phyloP scores from a whole-genome alignment of 2,329 filamentous ascomycete species.

The Aquanectria penicillioides region DNA sequence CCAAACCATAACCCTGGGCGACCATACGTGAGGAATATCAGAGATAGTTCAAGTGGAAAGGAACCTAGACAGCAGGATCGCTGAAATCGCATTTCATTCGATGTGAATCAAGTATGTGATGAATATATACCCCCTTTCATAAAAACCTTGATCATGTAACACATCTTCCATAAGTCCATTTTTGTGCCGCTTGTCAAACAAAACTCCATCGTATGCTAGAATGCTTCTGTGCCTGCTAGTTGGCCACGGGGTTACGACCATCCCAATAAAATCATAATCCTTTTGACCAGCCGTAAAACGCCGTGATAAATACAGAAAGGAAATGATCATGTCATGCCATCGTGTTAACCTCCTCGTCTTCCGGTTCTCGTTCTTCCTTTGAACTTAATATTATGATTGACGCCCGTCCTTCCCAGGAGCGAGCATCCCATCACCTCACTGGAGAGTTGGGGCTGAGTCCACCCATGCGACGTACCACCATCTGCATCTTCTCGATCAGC shows the following conservation, averaged over 20 bases:
- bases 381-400: too few relatives aligned
- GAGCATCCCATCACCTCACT: constrained; percentile 34
- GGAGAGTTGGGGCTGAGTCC: constrained; percentile 42
- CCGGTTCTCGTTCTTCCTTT: too few relatives aligned
- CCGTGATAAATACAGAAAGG: constrained; percentile 14
- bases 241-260: background rate
- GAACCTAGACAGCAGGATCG: too few relatives aligned
- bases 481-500: constrained; percentile 67
- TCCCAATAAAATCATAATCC: constrained; percentile 1
- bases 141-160: too few relatives aligned
- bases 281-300: constrained; percentile 20
- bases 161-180: constrained; percentile 1
- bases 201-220: constrained; percentile 21
- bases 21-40: too few relatives aligned
- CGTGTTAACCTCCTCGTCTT: background rate
- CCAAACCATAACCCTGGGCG: too few relatives aligned
- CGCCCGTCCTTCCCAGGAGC: too few relatives aligned
- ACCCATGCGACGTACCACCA: constrained; percentile 52
- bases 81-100: too few relatives aligned
- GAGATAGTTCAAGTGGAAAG: too few relatives aligned
- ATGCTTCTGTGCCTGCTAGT: background rate
- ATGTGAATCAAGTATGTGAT: too few relatives aligned
- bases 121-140: too few relatives aligned
- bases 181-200: background rate
- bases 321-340: constrained; percentile 18